A percentile compares a stretch with the other conserved stretches of the same genome.
Conservation (phyloP, 345 rosid species). For the Salix viminalis region DNA sequence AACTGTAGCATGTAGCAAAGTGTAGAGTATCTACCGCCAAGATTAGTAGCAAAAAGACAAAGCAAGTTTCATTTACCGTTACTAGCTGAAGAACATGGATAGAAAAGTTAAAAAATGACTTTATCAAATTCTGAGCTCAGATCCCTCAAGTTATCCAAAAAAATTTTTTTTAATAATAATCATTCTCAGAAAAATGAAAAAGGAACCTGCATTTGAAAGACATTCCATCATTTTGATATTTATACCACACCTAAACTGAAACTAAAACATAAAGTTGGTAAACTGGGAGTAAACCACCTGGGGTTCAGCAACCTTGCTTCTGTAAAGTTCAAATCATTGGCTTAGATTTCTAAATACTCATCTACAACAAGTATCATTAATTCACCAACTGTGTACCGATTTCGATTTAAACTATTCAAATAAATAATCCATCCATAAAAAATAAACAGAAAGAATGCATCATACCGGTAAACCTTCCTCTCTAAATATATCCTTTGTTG, state of each 20-base stretch:
- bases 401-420: not conserved
- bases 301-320: not conserved
- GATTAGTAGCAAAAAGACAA: not conserved
- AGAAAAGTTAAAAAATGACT: not conserved
- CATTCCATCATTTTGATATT: not conserved
- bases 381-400: not conserved
- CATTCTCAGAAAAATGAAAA: not conserved
- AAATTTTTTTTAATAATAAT: too few relatives aligned
- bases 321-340: not conserved
- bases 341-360: not conserved
- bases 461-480: constrained; percentile 90
- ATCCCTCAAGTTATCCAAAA: too few relatives aligned
- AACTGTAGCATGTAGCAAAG: not conserved
- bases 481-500: constrained; percentile 77
- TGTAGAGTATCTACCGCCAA: not conserved
- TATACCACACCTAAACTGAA: not conserved
- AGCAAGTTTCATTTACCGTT: not conserved
- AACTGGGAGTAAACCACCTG: not conserved
- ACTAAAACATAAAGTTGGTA: not conserved
- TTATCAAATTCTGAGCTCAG: not conserved
- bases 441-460: not conserved
- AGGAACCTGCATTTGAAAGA: not conserved
- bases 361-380: not conserved
- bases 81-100: not conserved
- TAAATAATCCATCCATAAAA: not conserved